Evolutionary conservation across 257 asterid species (phyloP), one percentile per base, ranked within the genome.

Genomic region (Fraxinus pennsylvanica): DNA sequence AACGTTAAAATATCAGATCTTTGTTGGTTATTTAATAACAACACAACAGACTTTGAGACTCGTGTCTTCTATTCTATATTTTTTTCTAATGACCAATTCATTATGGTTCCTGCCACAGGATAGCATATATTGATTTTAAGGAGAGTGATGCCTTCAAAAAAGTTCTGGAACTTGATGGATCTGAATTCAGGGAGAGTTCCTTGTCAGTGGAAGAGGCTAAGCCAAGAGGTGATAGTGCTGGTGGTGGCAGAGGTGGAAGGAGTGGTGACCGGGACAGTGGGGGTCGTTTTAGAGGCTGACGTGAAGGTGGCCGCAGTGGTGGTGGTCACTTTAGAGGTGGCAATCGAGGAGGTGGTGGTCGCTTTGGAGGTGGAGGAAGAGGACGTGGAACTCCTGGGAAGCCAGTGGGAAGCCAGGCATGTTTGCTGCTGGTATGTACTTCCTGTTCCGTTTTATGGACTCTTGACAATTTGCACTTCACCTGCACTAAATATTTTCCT

Each of bases 171-270:
- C 79, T 88, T 5, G 78, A 90, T 79, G 84, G 90, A 17, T 89
- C 96, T 9, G 79, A 82, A 22, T 21, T 89, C 29, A 88, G 90
- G 38, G 88, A 78, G 14, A 35, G 72, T 75, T 4, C 61, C 38
- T 74, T 94, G 79, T 30, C 50, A 0, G 97, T 94, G 72, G 84
- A 87, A 35, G 96, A 91, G 85, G 94, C 97, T 0, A 92, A 61
- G 76, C 94, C 97, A 9, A 86, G 89, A 79, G 85, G 70, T 73
- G 80, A 76, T 13, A 77, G 84, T 32, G 76, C 80, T 9, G 74
- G 88, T 27, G 74, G 88, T 12, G 79, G 84, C 10, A 63, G 91
- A 21, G 74, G 88, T 12, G 79, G 84, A 7, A 63, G 91, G 25
- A 39, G 52, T 80, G 52, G 74, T 35, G 74, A 29, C 15, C 43